Base-by-base conservation (phyloP, 306 rosid species). In the Quercus berberidifolia region DNA sequence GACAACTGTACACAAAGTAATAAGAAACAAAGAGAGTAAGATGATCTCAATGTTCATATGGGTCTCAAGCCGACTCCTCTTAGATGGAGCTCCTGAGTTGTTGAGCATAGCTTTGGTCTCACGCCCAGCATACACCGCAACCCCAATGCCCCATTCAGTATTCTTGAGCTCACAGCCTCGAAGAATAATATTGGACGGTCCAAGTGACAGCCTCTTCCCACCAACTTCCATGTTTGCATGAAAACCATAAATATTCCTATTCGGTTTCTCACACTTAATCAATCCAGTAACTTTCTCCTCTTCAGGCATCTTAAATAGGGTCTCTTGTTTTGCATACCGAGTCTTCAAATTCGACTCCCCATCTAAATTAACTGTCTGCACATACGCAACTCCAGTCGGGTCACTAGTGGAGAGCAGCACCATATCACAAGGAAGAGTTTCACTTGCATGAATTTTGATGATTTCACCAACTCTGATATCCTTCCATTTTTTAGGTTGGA, bases 271-370 rank as follows among this genome's bases (percentile, higher is more conserved):
- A 75, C 97, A 95, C 88, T 88, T 91, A 72, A 95, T 87, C 84
- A 91, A 71, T 67, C 96, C 97, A 82, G 4, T 43, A 70, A 84
- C 76, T 78, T 80, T 84, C 74, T 82, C 99, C 86, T 74, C 91
- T 15, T 83, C 96, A 38, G 85, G 86, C 41, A 83, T 69, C 89
- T 79, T 92, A 5, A 77, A 90, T 33, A 91, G 93, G 31, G 98
- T 95, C 81, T 95, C 99, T 79, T 95, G 99, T 31, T 95, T 95
- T 1, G 98, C 98, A 55, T 91, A 95, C 74, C 99, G 76, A 31
- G 97, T 91, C 82, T 95, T 95, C 94, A 95, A 88, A 90, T 95
- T 95, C 1, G 99, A 95, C 78, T 95, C 99, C 19, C 99, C 99
- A 71, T 95, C 99, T 31, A 95, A 87, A 88, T 90, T 95, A 71